Base-by-base conservation (phyloP, 164 flowering plant species). In the Stephania cephalantha region DNA sequence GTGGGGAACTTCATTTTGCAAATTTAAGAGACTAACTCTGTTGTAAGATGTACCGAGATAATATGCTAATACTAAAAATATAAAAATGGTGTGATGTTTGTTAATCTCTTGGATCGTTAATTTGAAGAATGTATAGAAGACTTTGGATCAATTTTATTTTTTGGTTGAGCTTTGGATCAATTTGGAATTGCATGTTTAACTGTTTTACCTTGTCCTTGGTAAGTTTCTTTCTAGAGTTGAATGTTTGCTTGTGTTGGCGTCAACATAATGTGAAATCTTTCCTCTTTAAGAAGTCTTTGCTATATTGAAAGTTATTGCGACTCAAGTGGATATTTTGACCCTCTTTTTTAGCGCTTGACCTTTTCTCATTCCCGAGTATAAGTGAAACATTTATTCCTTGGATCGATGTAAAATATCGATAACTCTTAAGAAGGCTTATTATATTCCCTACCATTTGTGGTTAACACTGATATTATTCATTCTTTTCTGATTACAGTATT, bases 401-500 rank as follows among this genome's bases (percentile, higher is more conserved):
- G 5, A 13, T 12, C 10, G 5, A 53, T 13, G 9, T 12, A 12
- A 53, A 18, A 53, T 4, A 12, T 53, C 18, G 13, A 13, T 12
- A 53, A 53, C 13, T 53, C 18, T 53, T 12, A 13, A 13, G 18
- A 53, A 13, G 10, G 18, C 61, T 12, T 53, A 8, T 53, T 12
- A 1, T 53, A 12, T 12, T 11, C 61, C 18, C 61, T 53, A 53
- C 61, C 61, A 25, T 25, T 53, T 31, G 30, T 35, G 10, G 15
- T 9, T 67, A 10, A 25, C 46, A 5, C 44, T 81, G 48, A n/a
- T 78, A 25, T 65, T 70, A 20, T 71, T 67, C n/a, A n/a, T 73
- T 29, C 1, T 42, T 66, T 74, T 25, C 29, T 48, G 18, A 6
- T 75, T 85, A 78, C 95, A 94, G 98, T 79, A 74, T 90, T 45